A percentile compares a stretch with the other conserved stretches of the same genome.
These are phyloP conservation scores for Botrytis fabae DNA, from an alignment of 2,329 filamentous ascomycete genomes.

Conservation along the genomic window DNA sequence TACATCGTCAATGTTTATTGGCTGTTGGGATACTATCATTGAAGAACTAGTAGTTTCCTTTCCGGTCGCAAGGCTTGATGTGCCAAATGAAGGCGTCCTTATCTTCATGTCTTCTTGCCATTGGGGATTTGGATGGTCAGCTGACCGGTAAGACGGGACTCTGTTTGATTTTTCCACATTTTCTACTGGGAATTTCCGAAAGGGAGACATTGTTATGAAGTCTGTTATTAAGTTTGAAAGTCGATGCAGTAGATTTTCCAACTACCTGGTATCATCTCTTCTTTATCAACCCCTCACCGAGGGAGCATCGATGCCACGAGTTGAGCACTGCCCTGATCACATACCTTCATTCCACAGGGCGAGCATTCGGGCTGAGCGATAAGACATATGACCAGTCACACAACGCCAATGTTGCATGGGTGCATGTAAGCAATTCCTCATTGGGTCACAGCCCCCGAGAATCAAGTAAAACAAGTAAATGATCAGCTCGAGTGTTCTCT, in stretches of 20 bases:
- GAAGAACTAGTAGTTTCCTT: neutral
- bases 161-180: neutral
- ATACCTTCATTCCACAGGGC: neutral
- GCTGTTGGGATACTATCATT: neutral
- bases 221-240: neutral
- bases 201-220: neutral
- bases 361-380: neutral
- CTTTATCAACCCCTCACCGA: slow-evolving; percentile 10
- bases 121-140: neutral
- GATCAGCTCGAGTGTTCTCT: neutral
- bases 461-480: neutral
- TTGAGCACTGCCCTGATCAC: neutral
- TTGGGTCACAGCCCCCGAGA: slow-evolving; percentile 1
- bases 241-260: neutral
- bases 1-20: slow-evolving; percentile 19
- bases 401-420: neutral
- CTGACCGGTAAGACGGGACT: slow-evolving; percentile 18
- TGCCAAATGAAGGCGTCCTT: neutral
- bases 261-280: neutral
- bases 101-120: slow-evolving; percentile 9
- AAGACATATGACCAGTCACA: neutral
- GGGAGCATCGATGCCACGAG: neutral
- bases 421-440: neutral
- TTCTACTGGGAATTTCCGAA: neutral
- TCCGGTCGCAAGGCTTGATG: neutral